A percentile compares a stretch with the other conserved stretches of the same genome.
Evolutionary conservation across 2,329 filamentous ascomycete genomes (phyloP).

Genomic region (Curvularia sp.): DNA sequence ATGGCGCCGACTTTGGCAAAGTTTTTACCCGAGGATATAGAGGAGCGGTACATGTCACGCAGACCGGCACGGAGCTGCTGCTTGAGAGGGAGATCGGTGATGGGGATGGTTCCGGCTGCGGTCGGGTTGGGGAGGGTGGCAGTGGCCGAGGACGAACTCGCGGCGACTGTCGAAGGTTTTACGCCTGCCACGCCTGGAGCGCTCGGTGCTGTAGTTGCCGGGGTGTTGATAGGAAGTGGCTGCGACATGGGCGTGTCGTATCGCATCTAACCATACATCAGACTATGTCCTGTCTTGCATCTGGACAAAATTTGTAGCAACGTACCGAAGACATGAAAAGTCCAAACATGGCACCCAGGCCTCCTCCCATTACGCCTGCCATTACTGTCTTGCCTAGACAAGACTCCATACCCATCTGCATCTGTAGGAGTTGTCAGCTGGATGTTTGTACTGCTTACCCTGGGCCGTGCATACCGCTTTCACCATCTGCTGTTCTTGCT

Average conservation of each 20-base stretch:
- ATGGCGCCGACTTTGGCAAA: conserved; percentile 93
- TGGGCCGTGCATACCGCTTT: conserved; percentile 49
- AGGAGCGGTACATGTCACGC: conserved; percentile 90
- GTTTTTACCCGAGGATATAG: conserved; percentile 84
- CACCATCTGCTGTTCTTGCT: conserved; percentile 58
- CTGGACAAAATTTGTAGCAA: conserved; percentile 25
- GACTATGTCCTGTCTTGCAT: not conserved
- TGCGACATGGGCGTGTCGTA: conserved; percentile 88
- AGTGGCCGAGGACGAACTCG: conserved; percentile 65
- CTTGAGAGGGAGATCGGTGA: conserved; percentile 74
- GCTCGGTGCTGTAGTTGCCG: conserved; percentile 54
- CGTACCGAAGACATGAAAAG: conserved; percentile 97
- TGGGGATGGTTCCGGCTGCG: conserved; percentile 53
- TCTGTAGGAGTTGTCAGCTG: conserved; percentile 59
- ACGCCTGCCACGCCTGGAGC: conserved; percentile 14
- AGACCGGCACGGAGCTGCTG: conserved; percentile 87
- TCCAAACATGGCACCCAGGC: conserved; percentile 90
- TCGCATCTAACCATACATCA: conserved; percentile 72
- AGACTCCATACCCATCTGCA: conserved; percentile 87
- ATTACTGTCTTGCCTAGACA: conserved; percentile 88
- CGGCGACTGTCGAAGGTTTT: conserved; percentile 13
- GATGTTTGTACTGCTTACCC: not conserved
- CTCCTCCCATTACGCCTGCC: conserved; percentile 92
- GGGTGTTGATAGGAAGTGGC: conserved; percentile 42
- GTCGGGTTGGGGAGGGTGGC: conserved; percentile 57